Conservation (phyloP, 441 rosid genomes). For the Pelargonium myrrhifolium region DNA sequence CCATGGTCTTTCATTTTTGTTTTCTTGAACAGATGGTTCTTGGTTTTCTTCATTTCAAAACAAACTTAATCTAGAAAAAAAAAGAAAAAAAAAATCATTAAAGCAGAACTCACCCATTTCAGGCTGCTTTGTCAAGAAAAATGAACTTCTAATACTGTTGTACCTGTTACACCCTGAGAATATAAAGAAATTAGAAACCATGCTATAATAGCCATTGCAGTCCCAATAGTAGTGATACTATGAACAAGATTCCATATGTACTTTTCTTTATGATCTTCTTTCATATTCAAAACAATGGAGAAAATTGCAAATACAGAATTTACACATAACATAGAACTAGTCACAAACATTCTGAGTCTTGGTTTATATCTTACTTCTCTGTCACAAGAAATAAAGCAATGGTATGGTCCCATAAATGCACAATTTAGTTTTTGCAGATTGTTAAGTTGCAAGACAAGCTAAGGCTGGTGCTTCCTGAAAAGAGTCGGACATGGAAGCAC, state of each 20-base stretch:
- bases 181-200: background rate
- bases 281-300: background rate
- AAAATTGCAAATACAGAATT: too few relatives aligned
- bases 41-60: background rate
- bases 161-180: background rate
- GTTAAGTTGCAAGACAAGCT: conserved; percentile 6
- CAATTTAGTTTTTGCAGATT: background rate
- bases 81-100: background rate
- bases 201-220: background rate
- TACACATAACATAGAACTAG: too few relatives aligned
- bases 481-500: conserved; percentile 3
- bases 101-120: background rate
- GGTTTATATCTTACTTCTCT: background rate
- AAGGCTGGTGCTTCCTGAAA: too few relatives aligned
- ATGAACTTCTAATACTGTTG: background rate
- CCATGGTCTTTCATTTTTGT: background rate
- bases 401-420: background rate
- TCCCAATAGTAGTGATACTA: background rate
- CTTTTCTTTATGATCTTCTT: too few relatives aligned
- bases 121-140: background rate
- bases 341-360: background rate
- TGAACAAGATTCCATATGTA: background rate
- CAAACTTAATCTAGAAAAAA: background rate
- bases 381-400: too few relatives aligned
- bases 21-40: background rate